Evolutionary conservation across 805 yeast species (phyloP).

Genomic region (Zygotorulaspora sp.): DNA sequence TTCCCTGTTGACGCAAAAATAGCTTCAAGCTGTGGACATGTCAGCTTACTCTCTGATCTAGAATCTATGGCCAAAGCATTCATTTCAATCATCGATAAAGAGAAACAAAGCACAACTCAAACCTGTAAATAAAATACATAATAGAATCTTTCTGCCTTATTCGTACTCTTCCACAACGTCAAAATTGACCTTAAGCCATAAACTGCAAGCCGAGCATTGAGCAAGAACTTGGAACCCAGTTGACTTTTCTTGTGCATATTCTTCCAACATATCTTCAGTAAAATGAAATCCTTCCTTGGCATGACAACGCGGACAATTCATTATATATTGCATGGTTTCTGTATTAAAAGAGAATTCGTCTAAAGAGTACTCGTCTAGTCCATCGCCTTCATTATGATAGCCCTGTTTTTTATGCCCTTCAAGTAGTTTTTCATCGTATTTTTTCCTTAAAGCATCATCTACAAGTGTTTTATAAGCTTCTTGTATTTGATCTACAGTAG

Average conservation of each 20-base stretch:
- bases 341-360: slow-evolving; percentile 53
- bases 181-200: slow-evolving; percentile 74
- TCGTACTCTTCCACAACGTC: slow-evolving; percentile 39
- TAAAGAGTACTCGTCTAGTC: slow-evolving; percentile 61
- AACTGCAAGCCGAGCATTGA: slow-evolving; percentile 78
- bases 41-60: slow-evolving; percentile 70
- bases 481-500: slow-evolving; percentile 45
- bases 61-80: slow-evolving; percentile 70
- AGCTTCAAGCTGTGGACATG: slow-evolving; percentile 67
- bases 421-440: slow-evolving; percentile 51
- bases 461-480: slow-evolving; percentile 59
- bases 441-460: slow-evolving; percentile 37
- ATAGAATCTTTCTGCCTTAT: slow-evolving; percentile 1
- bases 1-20: slow-evolving; percentile 69
- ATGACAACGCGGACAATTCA: slow-evolving; percentile 66
- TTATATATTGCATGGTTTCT: slow-evolving; percentile 35
- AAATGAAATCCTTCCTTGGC: slow-evolving; percentile 50
- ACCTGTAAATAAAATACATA: background rate
- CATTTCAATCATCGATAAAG: slow-evolving; percentile 56
- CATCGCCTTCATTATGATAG: slow-evolving; percentile 49
- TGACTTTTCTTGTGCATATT: slow-evolving; percentile 34
- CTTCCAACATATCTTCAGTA: slow-evolving; percentile 56
- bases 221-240: slow-evolving; percentile 62
- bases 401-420: slow-evolving; percentile 35
- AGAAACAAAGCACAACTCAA: slow-evolving; percentile 30